A percentile compares a stretch with the other conserved stretches of the same genome.
These are phyloP conservation scores for Phoma sp. DNA, from an alignment of 2,329 filamentous ascomycete genomes.

Conservation along the genomic window DNA sequence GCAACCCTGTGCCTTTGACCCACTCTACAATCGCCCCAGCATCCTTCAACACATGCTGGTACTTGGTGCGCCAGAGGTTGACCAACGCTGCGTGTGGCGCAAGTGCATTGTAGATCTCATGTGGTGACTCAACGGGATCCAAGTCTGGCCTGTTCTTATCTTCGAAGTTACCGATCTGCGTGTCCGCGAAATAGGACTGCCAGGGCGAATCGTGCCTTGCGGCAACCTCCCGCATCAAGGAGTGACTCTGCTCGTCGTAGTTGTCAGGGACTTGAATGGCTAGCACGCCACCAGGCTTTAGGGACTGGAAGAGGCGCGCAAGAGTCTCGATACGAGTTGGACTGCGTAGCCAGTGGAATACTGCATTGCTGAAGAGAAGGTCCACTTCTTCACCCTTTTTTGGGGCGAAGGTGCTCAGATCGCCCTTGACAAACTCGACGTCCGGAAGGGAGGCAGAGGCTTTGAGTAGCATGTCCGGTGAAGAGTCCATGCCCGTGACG, in stretches of 20 bases:
- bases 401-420: constrained; percentile 54
- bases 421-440: constrained; percentile 56
- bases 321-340: constrained; percentile 56
- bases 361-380: constrained; percentile 65
- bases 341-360: constrained; percentile 64
- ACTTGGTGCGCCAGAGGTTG: constrained; percentile 63
- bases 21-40: constrained; percentile 65
- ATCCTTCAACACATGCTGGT: constrained; percentile 60
- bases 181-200: constrained; percentile 37
- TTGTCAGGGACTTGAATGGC: constrained; percentile 65
- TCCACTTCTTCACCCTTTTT: constrained; percentile 9
- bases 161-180: constrained; percentile 25
- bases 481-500: constrained; percentile 63
- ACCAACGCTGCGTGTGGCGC: constrained; percentile 50
- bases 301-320: constrained; percentile 51
- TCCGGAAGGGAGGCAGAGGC: constrained; percentile 52
- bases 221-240: constrained; percentile 58
- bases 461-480: constrained; percentile 62
- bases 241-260: constrained; percentile 58
- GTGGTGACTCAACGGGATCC: constrained; percentile 58
- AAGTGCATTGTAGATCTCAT: constrained; percentile 60
- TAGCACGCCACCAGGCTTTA: constrained; percentile 57
- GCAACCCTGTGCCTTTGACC: constrained; percentile 65
- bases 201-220: constrained; percentile 40
- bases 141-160: constrained; percentile 44